Evolutionary conservation across 2,329 filamentous ascomycete species (phyloP), one percentile per base, ranked within the genome.

Genomic region (Xylaria sp.): DNA sequence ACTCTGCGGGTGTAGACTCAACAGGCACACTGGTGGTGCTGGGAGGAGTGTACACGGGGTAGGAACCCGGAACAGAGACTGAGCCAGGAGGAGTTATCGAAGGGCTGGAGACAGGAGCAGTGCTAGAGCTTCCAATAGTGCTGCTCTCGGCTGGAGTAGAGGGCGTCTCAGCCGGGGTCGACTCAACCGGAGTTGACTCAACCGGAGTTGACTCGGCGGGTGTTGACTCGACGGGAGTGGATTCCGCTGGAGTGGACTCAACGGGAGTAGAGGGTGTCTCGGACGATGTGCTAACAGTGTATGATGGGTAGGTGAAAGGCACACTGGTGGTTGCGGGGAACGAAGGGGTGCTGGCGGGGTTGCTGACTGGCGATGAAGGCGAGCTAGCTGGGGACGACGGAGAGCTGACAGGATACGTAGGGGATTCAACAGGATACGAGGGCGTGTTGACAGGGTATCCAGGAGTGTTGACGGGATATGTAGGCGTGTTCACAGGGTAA

Each of bases 331-430:
- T 48, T 18, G 20, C 15, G 20, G 39, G 39, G 56, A 41, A 23
- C 32, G 52, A 55, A 36, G 52, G 52, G 32, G 52, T 55, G 32
- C n/a, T 55, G n/a, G 10, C 52, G 18, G 56, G 55, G 5, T 39
- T 45, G 55, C 36, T 57, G 9, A 20, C n/a, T 1, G 28, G n/a
- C n/a, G 46, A 70, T 25, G 73, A 72, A 53, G 75, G 72, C 30
- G 74, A 30, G 68, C 52, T 72, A 67, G 52, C 55, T 7, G 76
- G 73, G 30, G 43, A 70, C 30, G 73, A 72, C 46, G 75, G 73
- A 34, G 75, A 72, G 45, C 64, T 67, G 48, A 71, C 77, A 25
- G 72, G 34, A 18, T 28, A 30, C 7, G 61, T 60, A n/a, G 52
- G 43, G n/a, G 77, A 60, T 67, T 66, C 74, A 34, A 72, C 70